Percentiles rank a stretch among this genome's conserved stretches.
Evolutionary conservation across 139 green algal genomes (phyloP).

Genomic region (Ulvella scutata): DNA sequence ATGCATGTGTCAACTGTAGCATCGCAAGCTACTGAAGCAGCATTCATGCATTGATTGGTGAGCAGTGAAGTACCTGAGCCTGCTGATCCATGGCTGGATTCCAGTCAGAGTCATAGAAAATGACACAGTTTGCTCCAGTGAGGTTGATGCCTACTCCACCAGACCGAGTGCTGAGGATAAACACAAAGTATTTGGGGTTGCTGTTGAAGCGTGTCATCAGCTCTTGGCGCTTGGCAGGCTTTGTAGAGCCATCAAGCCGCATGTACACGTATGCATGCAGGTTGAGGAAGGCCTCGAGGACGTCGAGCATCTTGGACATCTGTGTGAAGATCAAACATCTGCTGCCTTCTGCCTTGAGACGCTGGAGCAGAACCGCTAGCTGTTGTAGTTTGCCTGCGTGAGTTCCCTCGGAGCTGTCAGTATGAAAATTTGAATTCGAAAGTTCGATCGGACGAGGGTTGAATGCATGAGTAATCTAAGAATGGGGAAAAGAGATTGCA

Average conservation of each 20-base stretch:
- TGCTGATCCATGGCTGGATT: constrained; percentile 86
- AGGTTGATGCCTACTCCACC: constrained; percentile 98
- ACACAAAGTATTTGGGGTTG: constrained; percentile 76
- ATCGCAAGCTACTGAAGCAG: background rate
- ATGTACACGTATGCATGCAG: constrained; percentile 88
- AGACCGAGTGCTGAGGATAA: constrained; percentile 88
- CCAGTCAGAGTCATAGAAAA: constrained; percentile 98
- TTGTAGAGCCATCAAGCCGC: constrained; percentile 90
- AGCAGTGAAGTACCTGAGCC: constrained; percentile 31
- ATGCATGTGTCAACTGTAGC: background rate
- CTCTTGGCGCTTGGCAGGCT: constrained; percentile 84
- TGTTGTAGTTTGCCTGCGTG: constrained; percentile 36
- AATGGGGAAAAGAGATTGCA: no score
- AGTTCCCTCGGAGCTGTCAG: no score
- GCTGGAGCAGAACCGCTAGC: constrained; percentile 58
- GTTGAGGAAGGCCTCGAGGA: constrained; percentile 93
- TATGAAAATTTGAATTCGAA: no score
- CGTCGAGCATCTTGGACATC: constrained; percentile 93
- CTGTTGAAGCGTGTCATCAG: constrained; percentile 85
- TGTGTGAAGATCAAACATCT: constrained; percentile 92
- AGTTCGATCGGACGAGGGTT: no score
- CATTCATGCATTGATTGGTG: background rate
- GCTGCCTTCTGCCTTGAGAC: constrained; percentile 66
- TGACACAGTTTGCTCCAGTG: constrained; percentile 90
- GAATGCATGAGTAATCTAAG: no score